Evolutionary conservation across 2,329 filamentous ascomycete genomes (phyloP).

Genomic region (Metarhizium humberi): DNA sequence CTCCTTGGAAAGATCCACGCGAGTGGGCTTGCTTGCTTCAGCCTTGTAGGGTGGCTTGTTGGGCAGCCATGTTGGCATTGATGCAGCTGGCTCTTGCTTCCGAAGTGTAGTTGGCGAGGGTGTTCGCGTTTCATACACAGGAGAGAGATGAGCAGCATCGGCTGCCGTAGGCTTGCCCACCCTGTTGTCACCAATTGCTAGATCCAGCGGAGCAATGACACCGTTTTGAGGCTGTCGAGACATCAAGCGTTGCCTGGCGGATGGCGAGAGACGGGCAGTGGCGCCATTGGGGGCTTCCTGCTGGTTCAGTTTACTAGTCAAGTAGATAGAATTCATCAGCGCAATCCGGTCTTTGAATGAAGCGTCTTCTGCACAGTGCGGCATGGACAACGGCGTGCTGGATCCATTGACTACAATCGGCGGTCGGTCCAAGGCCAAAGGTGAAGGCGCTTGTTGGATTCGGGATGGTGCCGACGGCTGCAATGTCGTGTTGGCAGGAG

Average conservation of each 20-base stretch:
- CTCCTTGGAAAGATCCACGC: background rate
- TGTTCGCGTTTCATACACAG: constrained; percentile 64
- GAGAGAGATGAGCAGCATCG: constrained; percentile 52
- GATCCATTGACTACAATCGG: constrained; percentile 29
- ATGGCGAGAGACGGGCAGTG: constrained; percentile 21
- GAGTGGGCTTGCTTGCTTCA: background rate
- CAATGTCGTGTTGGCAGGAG: constrained; percentile 3
- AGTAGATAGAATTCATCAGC: constrained; percentile 26
- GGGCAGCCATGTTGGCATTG: constrained; percentile 14
- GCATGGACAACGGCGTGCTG: constrained; percentile 9
- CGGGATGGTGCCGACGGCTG: background rate
- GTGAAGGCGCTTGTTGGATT: constrained; percentile 4
- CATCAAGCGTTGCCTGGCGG: constrained; percentile 26
- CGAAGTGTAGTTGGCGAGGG: constrained; percentile 57
- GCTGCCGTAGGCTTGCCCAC: constrained; percentile 22
- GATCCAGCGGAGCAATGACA: constrained; percentile 45
- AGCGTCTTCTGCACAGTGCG: constrained; percentile 22
- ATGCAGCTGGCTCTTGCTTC: constrained; percentile 32
- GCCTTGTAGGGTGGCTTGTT: constrained; percentile 13
- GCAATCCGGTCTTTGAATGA: constrained; percentile 33
- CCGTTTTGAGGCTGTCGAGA: constrained; percentile 36
- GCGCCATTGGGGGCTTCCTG: constrained; percentile 21
- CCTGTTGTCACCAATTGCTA: constrained; percentile 38
- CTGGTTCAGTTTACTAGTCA: constrained; percentile 15
- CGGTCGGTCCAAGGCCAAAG: constrained; percentile 14